phyloP scores from a whole-genome alignment of 768 basidiomycete genomes.

The Sarcomyxa edulis region DNA sequence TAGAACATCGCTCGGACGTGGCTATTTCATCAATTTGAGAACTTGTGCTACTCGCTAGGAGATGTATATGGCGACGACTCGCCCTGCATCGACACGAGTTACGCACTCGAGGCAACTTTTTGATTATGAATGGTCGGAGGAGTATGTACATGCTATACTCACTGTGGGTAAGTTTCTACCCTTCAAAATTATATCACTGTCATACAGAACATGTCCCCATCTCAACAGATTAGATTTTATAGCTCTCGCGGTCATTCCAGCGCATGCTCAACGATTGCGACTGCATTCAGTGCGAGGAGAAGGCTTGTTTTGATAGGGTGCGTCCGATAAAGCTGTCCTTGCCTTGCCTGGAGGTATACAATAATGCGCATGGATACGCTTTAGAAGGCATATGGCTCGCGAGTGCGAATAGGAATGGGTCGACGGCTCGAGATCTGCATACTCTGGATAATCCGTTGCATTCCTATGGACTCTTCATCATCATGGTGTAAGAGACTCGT shows the following conservation, averaged over 20 bases:
- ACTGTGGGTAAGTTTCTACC: slow-evolving; percentile 19
- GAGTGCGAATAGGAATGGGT: slow-evolving; percentile 16
- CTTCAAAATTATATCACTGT: background rate
- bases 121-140: no score
- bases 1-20: no score
- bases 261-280: slow-evolving; percentile 28
- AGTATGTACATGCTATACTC: slow-evolving; percentile 25
- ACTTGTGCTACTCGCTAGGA: no score
- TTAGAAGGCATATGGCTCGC: slow-evolving; percentile 25
- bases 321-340: slow-evolving; percentile 1
- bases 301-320: slow-evolving; percentile 30
- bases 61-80: no score
- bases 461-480: background rate
- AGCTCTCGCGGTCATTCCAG: slow-evolving; percentile 32
- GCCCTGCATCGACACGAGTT: no score
- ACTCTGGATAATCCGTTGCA: background rate
- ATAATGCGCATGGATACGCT: slow-evolving; percentile 32
- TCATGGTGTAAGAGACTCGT: background rate
- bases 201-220: no score
- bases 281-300: slow-evolving; percentile 32
- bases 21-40: no score
- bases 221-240: background rate
- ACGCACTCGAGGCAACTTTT: no score
- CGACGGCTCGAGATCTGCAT: background rate
- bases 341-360: background rate